Evolutionary conservation across 305 asterid genomes (phyloP).

Genomic region (Nicotiana rustica): DNA sequence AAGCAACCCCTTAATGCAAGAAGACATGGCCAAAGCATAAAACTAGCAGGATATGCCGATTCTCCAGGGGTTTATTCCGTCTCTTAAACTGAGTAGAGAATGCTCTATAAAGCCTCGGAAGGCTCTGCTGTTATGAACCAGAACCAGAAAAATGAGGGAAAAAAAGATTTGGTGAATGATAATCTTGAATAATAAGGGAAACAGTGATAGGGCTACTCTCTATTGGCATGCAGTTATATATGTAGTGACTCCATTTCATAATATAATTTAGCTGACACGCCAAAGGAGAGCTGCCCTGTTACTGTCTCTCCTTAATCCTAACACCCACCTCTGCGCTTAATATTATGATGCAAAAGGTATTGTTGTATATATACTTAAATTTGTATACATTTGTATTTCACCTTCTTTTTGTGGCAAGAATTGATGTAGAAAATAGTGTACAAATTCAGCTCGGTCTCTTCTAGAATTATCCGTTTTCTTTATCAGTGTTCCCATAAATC

Average conservation of each 20-base stretch:
- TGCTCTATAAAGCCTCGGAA: conserved; percentile 11
- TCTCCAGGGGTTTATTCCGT: conserved; percentile 46
- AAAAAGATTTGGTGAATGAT: background rate
- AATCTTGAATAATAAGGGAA: conserved; percentile 41
- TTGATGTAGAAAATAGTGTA: background rate
- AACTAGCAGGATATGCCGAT: conserved; percentile 46
- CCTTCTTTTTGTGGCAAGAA: background rate
- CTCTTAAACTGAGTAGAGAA: background rate
- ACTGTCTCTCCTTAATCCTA: no score
- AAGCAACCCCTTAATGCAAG: background rate
- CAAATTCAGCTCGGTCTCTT: background rate
- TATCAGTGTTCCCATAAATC: no score
- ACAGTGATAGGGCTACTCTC: conserved; percentile 38
- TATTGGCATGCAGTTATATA: no score
- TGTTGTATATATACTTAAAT: conserved; percentile 24
- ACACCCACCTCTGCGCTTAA: no score
- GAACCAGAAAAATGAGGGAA: background rate
- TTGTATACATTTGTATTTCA: no score
- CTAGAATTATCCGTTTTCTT: no score
- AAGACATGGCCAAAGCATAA: background rate
- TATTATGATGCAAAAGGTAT: no score
- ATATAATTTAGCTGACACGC: no score
- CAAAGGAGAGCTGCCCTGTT: no score
- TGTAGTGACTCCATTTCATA: no score
- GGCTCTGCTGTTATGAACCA: background rate